Conservation (phyloP, 192 early-diverging fungal genomes). For the Thamnidium elegans region DNA sequence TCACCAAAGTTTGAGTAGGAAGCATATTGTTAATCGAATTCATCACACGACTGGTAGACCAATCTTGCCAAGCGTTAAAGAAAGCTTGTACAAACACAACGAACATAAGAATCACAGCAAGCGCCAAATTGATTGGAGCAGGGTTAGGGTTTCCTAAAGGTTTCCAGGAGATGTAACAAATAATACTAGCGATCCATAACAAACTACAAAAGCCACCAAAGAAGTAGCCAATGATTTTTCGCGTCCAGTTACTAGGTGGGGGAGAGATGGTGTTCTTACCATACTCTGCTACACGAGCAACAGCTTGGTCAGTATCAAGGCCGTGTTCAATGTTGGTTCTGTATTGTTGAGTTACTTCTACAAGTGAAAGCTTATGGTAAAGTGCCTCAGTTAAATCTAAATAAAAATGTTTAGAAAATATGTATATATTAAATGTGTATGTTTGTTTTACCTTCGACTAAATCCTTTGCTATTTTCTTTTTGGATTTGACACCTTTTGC, state of each 20-base stretch:
- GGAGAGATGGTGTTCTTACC: slow-evolving; percentile 46
- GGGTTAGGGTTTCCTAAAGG: slow-evolving; percentile 52
- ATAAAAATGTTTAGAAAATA: neutral
- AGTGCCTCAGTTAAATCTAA: slow-evolving; percentile 37
- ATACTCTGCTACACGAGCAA: slow-evolving; percentile 29
- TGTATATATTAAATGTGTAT: no score
- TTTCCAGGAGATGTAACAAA: slow-evolving; percentile 63
- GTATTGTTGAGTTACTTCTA: slow-evolving; percentile 43
- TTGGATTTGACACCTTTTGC: slow-evolving; percentile 11
- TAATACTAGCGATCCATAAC: slow-evolving; percentile 65
- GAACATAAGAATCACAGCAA: slow-evolving; percentile 60
- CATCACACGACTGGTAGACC: slow-evolving; percentile 64
- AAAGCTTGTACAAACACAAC: slow-evolving; percentile 66
- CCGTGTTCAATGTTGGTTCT: slow-evolving; percentile 36
- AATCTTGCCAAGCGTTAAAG: slow-evolving; percentile 73
- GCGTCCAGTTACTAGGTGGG: slow-evolving; percentile 34
- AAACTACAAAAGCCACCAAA: slow-evolving; percentile 73
- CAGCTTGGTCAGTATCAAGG: slow-evolving; percentile 33
- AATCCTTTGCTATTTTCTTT: slow-evolving; percentile 15
- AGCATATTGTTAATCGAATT: slow-evolving; percentile 71
- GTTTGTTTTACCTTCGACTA: slow-evolving; percentile 13
- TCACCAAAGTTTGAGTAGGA: slow-evolving; percentile 59
- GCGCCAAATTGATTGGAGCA: slow-evolving; percentile 52
- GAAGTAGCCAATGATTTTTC: slow-evolving; percentile 48
- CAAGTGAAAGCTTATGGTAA: slow-evolving; percentile 43